Percentiles rank a stretch among this genome's conserved stretches.
Conservation (phyloP, 2,329 filamentous ascomycete genomes). For the Sclerotinia spermophila region DNA sequence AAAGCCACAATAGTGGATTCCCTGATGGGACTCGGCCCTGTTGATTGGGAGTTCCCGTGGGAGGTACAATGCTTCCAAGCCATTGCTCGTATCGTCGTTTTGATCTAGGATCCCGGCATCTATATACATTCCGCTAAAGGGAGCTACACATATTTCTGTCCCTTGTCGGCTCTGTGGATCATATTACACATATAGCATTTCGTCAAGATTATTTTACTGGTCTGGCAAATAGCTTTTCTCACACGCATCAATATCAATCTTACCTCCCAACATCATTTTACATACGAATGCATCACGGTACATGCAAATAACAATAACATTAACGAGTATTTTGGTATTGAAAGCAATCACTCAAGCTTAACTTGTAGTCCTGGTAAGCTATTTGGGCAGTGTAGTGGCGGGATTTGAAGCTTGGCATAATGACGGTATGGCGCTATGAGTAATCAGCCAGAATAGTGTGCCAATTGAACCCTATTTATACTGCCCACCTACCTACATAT, state of each 20-base stretch:
- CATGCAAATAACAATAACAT: not conserved
- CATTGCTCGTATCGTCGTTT: not conserved
- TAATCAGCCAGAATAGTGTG: not conserved
- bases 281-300: not conserved
- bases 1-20: not conserved
- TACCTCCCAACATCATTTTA: not conserved
- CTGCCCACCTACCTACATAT: not conserved
- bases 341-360: too few relatives aligned
- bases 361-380: not conserved
- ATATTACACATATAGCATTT: not conserved
- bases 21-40: not conserved
- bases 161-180: not conserved
- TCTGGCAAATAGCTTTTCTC: not conserved
- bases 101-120: not conserved
- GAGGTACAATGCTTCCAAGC: not conserved
- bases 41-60: not conserved
- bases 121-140: not conserved
- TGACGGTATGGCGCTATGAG: not conserved
- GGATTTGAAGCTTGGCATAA: not conserved
- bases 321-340: not conserved
- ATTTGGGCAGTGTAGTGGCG: not conserved
- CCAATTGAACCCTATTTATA: not conserved
- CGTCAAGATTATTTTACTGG: not conserved
- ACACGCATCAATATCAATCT: not conserved
- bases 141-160: not conserved